These are phyloP conservation scores for Citrus mangshanensis DNA, from an alignment of 345 rosid species.

Conservation along the genomic window DNA sequence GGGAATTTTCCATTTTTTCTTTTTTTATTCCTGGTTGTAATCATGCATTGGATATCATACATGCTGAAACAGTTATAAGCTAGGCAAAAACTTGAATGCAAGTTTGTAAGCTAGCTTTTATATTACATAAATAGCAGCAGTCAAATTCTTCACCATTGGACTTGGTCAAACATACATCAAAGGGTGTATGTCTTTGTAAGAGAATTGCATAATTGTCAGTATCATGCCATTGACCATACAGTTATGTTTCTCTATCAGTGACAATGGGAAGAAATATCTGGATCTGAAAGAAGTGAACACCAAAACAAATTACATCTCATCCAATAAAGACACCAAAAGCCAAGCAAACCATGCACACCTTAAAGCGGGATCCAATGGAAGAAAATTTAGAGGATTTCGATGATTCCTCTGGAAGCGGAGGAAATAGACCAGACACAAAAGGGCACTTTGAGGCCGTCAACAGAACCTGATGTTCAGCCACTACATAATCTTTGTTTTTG, in stretches of 20 bases:
- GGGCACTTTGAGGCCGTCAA: conserved; percentile 73
- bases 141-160: background rate
- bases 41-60: background rate
- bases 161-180: background rate
- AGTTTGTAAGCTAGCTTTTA: background rate
- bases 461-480: conserved; percentile 98
- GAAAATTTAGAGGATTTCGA: conserved; percentile 97
- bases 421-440: conserved; percentile 80
- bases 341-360: conserved; percentile 45
- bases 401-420: conserved; percentile 83
- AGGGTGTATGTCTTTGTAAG: background rate
- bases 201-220: background rate
- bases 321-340: background rate
- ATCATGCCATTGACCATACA: background rate
- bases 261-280: conserved; percentile 7
- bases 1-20: background rate
- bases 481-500: conserved; percentile 99
- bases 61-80: background rate
- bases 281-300: background rate
- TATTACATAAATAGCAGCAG: background rate
- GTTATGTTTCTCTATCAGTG: background rate
- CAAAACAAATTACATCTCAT: background rate
- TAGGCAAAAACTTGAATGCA: background rate
- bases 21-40: background rate
- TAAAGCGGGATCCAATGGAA: conserved; percentile 95